A percentile compares a stretch with the other conserved stretches of the same genome.
These are phyloP conservation scores for Bassia scoparia DNA, from an alignment of 148 eudicot genomes.

Conservation along the genomic window DNA sequence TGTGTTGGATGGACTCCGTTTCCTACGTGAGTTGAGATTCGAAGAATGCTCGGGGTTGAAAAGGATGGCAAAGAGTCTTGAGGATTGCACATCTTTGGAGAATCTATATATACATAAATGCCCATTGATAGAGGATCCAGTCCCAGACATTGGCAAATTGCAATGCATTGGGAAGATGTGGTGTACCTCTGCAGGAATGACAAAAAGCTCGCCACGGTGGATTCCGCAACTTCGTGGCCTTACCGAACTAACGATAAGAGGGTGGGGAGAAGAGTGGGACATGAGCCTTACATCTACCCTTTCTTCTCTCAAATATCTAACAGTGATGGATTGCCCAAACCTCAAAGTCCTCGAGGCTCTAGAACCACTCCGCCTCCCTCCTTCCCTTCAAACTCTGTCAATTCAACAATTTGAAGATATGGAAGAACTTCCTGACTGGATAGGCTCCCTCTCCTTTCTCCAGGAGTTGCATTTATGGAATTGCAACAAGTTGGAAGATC, in stretches of 20 bases:
- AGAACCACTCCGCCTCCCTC: not conserved
- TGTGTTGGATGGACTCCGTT: not conserved
- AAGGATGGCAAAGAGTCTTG: not conserved
- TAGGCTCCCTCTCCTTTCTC: conserved; percentile 11
- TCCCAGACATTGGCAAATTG: not conserved
- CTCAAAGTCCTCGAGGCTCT: conserved; percentile 1
- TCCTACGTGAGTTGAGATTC: not conserved
- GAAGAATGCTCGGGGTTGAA: not conserved
- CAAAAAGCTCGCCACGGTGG: not conserved
- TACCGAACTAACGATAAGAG: not conserved
- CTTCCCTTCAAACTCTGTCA: not conserved
- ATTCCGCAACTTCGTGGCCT: not conserved
- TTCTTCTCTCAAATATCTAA: not conserved
- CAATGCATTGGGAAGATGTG: not conserved
- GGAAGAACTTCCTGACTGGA: conserved; percentile 17
- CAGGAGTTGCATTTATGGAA: not conserved
- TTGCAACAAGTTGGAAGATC: conserved; percentile 9
- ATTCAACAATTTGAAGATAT: not conserved
- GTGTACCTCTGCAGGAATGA: not conserved
- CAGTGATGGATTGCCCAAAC: not conserved
- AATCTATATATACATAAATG: not conserved
- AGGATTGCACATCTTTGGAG: not conserved
- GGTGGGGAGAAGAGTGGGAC: not conserved
- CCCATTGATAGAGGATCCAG: not conserved
- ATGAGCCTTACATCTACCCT: not conserved